A percentile compares a stretch with the other conserved stretches of the same genome.
phyloP scores from a whole-genome alignment of 176 grass and related monocot species.

The Thinopyrum elongatum region DNA sequence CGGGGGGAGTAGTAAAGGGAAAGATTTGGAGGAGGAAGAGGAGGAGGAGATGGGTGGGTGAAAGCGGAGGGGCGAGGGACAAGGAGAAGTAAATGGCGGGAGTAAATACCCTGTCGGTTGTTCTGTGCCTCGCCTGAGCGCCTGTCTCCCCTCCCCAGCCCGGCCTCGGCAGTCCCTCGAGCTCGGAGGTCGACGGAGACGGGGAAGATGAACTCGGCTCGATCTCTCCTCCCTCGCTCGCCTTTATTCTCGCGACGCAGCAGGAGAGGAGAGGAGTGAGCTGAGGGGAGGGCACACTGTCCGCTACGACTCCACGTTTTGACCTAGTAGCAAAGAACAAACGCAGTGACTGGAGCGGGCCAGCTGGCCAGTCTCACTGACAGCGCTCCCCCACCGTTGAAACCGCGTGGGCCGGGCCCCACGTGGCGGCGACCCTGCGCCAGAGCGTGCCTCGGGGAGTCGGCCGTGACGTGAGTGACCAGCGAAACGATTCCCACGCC shows the following conservation, averaged over 20 bases:
- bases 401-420: not conserved
- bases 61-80: not conserved
- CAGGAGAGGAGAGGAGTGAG: not conserved
- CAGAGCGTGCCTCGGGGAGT: not conserved
- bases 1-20: constrained; percentile 21
- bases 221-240: not conserved
- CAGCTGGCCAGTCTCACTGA: not conserved
- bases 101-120: constrained; percentile 79
- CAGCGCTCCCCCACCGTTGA: constrained; percentile 14
- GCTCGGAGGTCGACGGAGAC: not conserved
- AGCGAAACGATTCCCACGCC: not conserved
- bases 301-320: not conserved
- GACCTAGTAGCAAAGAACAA: not conserved
- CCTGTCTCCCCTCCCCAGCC: not conserved
- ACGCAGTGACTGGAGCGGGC: not conserved
- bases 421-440: not conserved
- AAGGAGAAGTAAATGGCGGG: not conserved
- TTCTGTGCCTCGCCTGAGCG: constrained; percentile 43
- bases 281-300: not conserved
- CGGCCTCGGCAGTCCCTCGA: not conserved
- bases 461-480: not conserved
- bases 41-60: not conserved
- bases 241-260: not conserved
- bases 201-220: not conserved
- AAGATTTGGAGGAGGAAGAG: not conserved